Base-by-base conservation (phyloP, 805 yeast species). In the Yamadazyma laniorum region DNA sequence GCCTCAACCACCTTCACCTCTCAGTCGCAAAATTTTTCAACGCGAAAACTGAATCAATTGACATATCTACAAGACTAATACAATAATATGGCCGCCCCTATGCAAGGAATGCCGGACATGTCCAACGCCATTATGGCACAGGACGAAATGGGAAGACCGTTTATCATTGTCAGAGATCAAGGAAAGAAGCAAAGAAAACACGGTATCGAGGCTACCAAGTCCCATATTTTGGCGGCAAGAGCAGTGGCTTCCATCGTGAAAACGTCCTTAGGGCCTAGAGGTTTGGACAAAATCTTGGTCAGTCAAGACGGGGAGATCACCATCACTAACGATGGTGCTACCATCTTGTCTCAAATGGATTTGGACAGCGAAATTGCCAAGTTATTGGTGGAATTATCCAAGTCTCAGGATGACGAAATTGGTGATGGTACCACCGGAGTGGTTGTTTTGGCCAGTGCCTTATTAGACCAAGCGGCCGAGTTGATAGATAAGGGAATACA, bases 351-450 rank as follows among this genome's bases (percentile, higher is more conserved):
- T 6, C 96, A 89, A 59, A 93, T 93, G 96, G 95, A 93, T 61
- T 74, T 93, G 48, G 95, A 89, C 51, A 90, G 85, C 62, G 95
- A 93, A 66, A 89, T 93, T 52, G 99, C 99, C 49, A 93, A 93
- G 65, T 72, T 93, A 44, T 70, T 93, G 56, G 99, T 93, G 14
- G 96, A 95, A 65, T 75, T 93, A 48, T 85, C 96, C 21, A 85
- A 79, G 61, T 86, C 96, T 18, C 99, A 91, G 71, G 99, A 91
- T 63, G 96, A 93, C 60, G 98, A 91, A 67, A 88, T 91, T 59
- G 99, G 99, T 40, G 99, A 91, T 61, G 99, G 99, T 57, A 93
- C 99, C 19, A 93, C 99, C 4, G 98, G 98, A 58, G 99, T 93
- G 19, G 98, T 93, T 37, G 98, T 93, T 2, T 70, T 93, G 36